phyloP scores from a whole-genome alignment of 371 early-diverging fungal genomes.

The Mortierella sp. region DNA sequence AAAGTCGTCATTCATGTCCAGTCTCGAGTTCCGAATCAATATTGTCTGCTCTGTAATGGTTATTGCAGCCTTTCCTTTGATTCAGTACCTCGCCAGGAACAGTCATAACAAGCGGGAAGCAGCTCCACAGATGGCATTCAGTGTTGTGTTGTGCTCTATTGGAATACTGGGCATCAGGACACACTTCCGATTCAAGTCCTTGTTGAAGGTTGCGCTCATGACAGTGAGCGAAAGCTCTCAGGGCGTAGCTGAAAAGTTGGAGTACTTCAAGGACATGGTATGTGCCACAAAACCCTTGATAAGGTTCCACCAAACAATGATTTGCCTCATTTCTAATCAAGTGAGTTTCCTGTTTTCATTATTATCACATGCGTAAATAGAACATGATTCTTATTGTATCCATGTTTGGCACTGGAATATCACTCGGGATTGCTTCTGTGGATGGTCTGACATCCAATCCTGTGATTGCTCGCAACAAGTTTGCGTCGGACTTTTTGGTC shows the following conservation, averaged over 20 bases:
- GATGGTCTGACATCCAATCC: slow-evolving; percentile 26
- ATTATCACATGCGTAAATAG: slow-evolving; percentile 11
- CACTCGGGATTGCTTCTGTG: slow-evolving; percentile 28
- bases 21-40: slow-evolving; percentile 42
- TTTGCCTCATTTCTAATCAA: background rate
- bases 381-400: slow-evolving; percentile 28
- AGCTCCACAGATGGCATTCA: slow-evolving; percentile 35
- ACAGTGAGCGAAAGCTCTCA: slow-evolving; percentile 26
- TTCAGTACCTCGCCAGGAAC: slow-evolving; percentile 36
- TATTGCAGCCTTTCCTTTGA: slow-evolving; percentile 22
- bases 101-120: slow-evolving; percentile 22
- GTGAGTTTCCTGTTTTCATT: background rate
- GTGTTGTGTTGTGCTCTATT: slow-evolving; percentile 15
- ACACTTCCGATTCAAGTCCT: slow-evolving; percentile 12
- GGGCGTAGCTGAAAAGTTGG: slow-evolving; percentile 26
- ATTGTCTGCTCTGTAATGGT: slow-evolving; percentile 23
- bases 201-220: slow-evolving; percentile 16
- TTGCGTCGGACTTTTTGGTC: slow-evolving; percentile 41
- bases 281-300: background rate
- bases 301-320: background rate
- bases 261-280: slow-evolving; percentile 50
- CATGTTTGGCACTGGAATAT: slow-evolving; percentile 15
- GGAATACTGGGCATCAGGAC: slow-evolving; percentile 28
- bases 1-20: slow-evolving; percentile 43
- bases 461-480: slow-evolving; percentile 29